Evolutionary conservation across 441 rosid genomes (phyloP).

Genomic region (Gossypium gossypioides): DNA sequence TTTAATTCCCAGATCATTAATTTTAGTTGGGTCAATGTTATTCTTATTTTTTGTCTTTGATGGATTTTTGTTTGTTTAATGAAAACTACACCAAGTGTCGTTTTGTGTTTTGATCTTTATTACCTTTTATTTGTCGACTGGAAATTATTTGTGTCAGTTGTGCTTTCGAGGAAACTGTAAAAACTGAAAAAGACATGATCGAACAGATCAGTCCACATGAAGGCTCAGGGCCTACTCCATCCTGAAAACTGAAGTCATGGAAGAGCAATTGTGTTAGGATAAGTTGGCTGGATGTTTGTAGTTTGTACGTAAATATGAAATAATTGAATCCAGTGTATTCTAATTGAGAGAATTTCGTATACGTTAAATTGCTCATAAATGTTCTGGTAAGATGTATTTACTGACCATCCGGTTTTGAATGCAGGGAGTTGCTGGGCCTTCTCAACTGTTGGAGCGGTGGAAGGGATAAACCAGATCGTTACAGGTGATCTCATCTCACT

Average conservation of each 20-base stretch:
- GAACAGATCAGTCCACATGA: neutral
- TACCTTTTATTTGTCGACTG: neutral
- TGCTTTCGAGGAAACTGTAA: neutral
- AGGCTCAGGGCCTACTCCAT: neutral
- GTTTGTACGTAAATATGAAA: neutral
- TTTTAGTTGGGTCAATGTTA: neutral
- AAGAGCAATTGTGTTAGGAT: neutral
- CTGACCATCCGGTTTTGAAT: neutral
- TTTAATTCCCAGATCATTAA: neutral
- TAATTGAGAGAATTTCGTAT: neutral
- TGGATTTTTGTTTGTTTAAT: neutral
- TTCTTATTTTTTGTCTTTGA: neutral
- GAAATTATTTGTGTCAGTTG: neutral
- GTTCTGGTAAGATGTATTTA: neutral
- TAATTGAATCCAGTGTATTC: neutral
- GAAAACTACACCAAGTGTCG: neutral
- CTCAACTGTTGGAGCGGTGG: conserved; percentile 72
- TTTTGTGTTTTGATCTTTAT: neutral
- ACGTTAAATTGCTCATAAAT: neutral
- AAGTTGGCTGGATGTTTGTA: neutral
- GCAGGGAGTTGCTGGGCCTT: conserved; percentile 98
- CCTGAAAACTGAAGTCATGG: neutral
- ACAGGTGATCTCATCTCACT: conserved; percentile 58
- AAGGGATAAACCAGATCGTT: conserved; percentile 74
- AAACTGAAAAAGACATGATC: neutral